Evolutionary conservation across 768 basidiomycete genomes (phyloP), one percentile per base, ranked within the genome.

Genomic region (Russula ochroleuca): DNA sequence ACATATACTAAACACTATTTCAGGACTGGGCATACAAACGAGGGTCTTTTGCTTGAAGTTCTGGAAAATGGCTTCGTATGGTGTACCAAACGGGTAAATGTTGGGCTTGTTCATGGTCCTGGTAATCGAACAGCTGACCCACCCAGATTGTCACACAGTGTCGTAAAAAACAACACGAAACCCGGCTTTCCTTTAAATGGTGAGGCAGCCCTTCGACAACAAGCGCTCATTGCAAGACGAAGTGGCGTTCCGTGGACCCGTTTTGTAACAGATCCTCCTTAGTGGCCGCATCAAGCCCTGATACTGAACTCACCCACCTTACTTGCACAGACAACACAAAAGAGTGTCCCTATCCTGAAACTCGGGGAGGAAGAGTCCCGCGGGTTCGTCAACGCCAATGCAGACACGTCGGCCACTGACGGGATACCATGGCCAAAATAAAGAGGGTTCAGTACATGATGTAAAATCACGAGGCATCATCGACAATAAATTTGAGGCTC

Each of bases 321-420:
- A 72, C 94, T 98, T n/a, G 97, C 96, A 73, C 97, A 99, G 37
- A 98, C 97, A 11, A 98, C 92, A 72, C 97, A 98, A 77, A 98
- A 98, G 51, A 97, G 72, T 2, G 92, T 92, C 13, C 90, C 80
- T 14, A 80, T 76, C 74, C 85, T 92, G 70, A 86, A 86, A 28
- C 68, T 5, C 28, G 15, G 63, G 48, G 40, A 28, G 28, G 47
- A 35, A 10, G 38, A 38, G n/a, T 68, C 15, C 7, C 15, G 35
- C 15, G 43, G 37, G 2, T 49, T 52, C 15, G 66, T 28, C 28
- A 28, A 28, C 28, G 28, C 5, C n/a, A n/a, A 48, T 28, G 66
- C 28, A 19, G 58, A 41, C 35, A 59, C 31, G 28, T 67, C 65
- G 19, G 51, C 13, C 25, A 57, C 23, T 21, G 54, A 19, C 37